Evolutionary conservation across 257 asterid genomes (phyloP).

Genomic region (Solanum clarkiae): DNA sequence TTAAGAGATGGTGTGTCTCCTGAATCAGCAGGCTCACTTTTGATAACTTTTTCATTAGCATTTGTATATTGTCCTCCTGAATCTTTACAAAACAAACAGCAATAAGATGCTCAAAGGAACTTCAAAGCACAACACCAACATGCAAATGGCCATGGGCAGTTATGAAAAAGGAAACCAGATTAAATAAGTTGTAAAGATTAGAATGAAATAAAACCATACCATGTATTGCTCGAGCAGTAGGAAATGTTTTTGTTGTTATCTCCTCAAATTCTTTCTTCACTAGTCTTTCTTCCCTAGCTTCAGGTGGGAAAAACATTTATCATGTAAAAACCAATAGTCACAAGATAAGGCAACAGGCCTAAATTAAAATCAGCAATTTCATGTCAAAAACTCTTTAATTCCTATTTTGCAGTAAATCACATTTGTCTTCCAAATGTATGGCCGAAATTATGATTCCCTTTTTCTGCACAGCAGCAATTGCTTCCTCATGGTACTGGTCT

Average conservation of each 20-base stretch:
- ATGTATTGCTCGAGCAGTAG: neutral
- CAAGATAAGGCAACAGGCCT: neutral
- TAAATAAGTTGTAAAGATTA: neutral
- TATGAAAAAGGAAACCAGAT: neutral
- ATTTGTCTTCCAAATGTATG: neutral
- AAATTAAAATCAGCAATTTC: neutral
- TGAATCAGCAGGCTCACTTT: neutral
- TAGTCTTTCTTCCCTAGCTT: neutral
- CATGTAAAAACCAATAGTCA: neutral
- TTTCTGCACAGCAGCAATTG: neutral
- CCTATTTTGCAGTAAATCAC: neutral
- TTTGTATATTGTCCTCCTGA: neutral
- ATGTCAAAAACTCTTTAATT: neutral
- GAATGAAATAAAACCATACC: neutral
- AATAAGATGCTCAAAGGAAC: neutral
- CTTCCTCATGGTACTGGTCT: neutral
- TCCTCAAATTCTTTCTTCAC: neutral
- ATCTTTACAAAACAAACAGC: neutral
- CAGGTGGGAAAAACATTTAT: neutral
- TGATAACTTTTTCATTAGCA: neutral
- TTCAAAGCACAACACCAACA: neutral
- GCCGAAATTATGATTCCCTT: neutral
- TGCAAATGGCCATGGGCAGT: neutral
- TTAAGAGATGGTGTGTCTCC: neutral
- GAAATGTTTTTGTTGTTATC: neutral